Percentiles rank a stretch among this genome's conserved stretches.
Evolutionary conservation across 1,139 yeast genomes (phyloP).

Genomic region (Lodderomyces oxycetoniae): DNA sequence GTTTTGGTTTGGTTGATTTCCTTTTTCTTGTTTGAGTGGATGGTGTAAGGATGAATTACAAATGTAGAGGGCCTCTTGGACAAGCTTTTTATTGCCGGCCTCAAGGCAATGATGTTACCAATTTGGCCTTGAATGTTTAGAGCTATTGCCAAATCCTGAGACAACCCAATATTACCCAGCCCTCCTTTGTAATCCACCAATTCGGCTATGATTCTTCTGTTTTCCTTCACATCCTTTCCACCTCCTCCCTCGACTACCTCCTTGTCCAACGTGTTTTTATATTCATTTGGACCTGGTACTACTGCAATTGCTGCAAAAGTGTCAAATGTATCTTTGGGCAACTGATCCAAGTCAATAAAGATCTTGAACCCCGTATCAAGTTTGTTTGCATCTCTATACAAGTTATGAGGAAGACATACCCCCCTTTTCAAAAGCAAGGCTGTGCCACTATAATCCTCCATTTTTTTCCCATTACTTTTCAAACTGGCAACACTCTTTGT

Average conservation of each 20-base stretch:
- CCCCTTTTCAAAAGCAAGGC: conserved; percentile 51
- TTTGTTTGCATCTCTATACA: conserved; percentile 21
- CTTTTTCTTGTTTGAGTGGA: conserved; percentile 33
- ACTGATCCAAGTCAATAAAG: conserved; percentile 38
- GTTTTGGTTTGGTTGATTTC: conserved; percentile 28
- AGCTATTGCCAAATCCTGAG: conserved; percentile 54
- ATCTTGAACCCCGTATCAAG: conserved; percentile 35
- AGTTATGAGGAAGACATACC: conserved; percentile 49
- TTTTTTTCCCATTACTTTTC: conserved; percentile 13
- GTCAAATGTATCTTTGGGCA: conserved; percentile 22
- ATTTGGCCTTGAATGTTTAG: conserved; percentile 46
- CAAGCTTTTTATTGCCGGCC: conserved; percentile 41
- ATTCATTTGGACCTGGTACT: conserved; percentile 48
- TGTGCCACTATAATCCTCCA: conserved; percentile 24
- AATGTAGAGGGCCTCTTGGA: conserved; percentile 40
- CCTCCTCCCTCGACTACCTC: too few relatives aligned
- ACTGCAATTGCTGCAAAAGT: conserved; percentile 55
- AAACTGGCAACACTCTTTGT: conserved; percentile 25
- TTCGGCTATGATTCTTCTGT: conserved; percentile 50
- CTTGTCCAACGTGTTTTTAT: conserved; percentile 14
- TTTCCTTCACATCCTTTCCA: conserved; percentile 31
- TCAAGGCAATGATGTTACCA: conserved; percentile 55
- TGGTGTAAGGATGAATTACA: conserved; percentile 53
- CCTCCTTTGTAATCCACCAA: conserved; percentile 32
- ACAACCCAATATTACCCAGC: conserved; percentile 52